phyloP scores from a whole-genome alignment of 2,329 filamentous ascomycete genomes.

The Alternaria postmessia region DNA sequence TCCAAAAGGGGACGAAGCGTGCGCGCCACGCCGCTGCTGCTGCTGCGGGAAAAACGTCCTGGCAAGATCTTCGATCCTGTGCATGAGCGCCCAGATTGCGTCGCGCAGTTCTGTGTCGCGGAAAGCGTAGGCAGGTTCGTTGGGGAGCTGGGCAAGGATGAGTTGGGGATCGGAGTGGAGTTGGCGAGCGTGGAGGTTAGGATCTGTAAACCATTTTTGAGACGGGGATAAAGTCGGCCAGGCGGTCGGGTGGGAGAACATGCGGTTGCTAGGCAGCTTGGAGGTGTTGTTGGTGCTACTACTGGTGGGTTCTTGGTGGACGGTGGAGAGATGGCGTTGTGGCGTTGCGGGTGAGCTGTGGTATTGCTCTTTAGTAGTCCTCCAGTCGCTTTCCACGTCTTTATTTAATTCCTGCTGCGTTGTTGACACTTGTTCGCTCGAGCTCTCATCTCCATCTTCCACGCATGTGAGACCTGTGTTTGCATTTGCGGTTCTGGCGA shows the following conservation, averaged over 20 bases:
- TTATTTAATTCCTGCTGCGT: neutral
- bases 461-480: too few relatives aligned
- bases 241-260: accelerated
- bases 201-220: neutral
- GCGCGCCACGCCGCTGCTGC: constrained; percentile 6
- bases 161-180: neutral
- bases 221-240: accelerated
- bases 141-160: neutral
- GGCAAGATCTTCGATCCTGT: constrained; percentile 15
- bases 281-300: neutral
- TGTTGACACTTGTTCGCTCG: too few relatives aligned
- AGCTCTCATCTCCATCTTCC: too few relatives aligned
- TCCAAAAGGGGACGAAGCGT: neutral
- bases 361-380: accelerated
- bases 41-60: neutral
- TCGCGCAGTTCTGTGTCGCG: constrained; percentile 41
- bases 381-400: neutral
- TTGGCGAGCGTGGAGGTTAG: constrained; percentile 9
- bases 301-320: too few relatives aligned
- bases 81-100: constrained; percentile 23
- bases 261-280: neutral
- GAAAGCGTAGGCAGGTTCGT: constrained; percentile 35
- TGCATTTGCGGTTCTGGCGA: too few relatives aligned
- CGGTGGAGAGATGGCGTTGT: neutral
- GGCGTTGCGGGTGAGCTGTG: neutral